Evolutionary conservation across 1,284 basidiomycete species (phyloP), one percentile per base, ranked within the genome.

Genomic region (Pseudozyma hubeiensis): DNA sequence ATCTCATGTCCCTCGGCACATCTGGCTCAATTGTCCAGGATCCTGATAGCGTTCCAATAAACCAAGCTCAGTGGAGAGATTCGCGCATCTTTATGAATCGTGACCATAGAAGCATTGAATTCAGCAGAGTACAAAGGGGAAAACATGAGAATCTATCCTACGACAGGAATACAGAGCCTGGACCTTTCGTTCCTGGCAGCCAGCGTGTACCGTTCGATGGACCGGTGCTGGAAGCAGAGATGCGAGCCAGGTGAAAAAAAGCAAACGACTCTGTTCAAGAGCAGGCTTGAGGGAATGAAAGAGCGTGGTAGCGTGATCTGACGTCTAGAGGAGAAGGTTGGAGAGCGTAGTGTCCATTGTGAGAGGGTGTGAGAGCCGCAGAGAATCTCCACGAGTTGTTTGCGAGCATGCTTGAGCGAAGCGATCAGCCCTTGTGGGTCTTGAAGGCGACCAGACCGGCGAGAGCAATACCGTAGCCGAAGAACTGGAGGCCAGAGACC

Each of bases 391-490:
- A 11, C 17, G 4, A 24, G 29, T 16, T 17, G 11, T 4, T 3
- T 17, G n/a, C n/a, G 19, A 30, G 29, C 39, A 17, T 7, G 5
- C 1, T 16, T 1, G 43, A 11, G 19, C 8, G 35, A 11, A 44
- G 3, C 44, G 34, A 7, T 72, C 62, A 93, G 52, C 88, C 87
- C 45, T 91, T 89, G n/a, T 89, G 88, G 1, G 90, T 91, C 87
- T 91, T 93, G 88, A 91, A 94, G 54, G 93, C 85, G 64, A 94
- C 85, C 24, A 94, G 88, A 43, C 92, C 92, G 52, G 87, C 88
- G n/a, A 94, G 87, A 2, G 92, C 92, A 73, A 94, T 88, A 17
- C 90, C 90, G 85, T 94, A 94, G 88, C 93, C 95, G 81, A 97
- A 87, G 41, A 97, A 88, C 85, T 99, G 96, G 24, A 96, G 85